A percentile compares a stretch with the other conserved stretches of the same genome.
Evolutionary conservation across 805 yeast species (phyloP).

Genomic region (Starmerella potacharoeniae): DNA sequence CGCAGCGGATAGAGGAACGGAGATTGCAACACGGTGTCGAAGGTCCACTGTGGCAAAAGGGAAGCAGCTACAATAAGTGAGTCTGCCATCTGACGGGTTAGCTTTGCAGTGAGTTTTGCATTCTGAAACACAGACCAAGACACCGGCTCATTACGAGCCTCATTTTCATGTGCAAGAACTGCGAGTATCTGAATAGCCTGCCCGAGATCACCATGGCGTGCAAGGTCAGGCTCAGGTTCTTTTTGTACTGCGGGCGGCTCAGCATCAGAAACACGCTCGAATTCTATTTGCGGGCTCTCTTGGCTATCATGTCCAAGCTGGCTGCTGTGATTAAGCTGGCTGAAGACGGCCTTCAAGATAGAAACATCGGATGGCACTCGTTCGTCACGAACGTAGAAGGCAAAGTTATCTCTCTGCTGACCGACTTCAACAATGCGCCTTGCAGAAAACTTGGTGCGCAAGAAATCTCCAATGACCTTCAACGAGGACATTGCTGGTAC

Average conservation of each 20-base stretch:
- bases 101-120: constrained; percentile 72
- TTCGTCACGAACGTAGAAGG: constrained; percentile 5
- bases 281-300: constrained; percentile 1
- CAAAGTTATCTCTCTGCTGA: neutral
- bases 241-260: neutral
- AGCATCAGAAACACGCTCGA: neutral
- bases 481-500: constrained; percentile 8
- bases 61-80: constrained; percentile 81
- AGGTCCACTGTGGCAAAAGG: constrained; percentile 74
- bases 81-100: constrained; percentile 80
- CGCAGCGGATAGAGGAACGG: constrained; percentile 81
- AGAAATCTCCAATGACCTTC: constrained; percentile 4
- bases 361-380: constrained; percentile 6
- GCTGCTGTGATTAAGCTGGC: neutral
- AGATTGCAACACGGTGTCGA: constrained; percentile 56
- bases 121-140: constrained; percentile 9
- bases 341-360: constrained; percentile 6
- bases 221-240: neutral
- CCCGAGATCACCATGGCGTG: neutral
- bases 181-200: constrained; percentile 6
- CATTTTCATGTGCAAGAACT: constrained; percentile 7
- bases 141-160: constrained; percentile 5
- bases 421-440: neutral
- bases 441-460: neutral
- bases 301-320: neutral